Evolutionary conservation across 2,329 filamentous ascomycete genomes (phyloP), one percentile per base, ranked within the genome.

Genomic region (Rasamsonia emersonii): DNA sequence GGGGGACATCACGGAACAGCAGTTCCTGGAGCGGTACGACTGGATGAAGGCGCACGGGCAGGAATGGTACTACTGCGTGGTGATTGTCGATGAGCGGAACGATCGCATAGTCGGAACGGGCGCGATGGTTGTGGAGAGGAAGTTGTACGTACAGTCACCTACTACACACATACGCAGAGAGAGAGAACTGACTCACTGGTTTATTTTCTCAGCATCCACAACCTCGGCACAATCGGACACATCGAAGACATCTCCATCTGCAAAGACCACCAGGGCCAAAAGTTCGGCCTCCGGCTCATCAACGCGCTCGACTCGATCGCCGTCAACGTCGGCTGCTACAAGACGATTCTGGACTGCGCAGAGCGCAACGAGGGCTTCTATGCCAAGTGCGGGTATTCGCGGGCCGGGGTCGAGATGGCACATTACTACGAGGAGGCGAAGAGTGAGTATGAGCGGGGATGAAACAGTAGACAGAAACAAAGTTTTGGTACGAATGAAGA

Each of bases 61-160:
- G 23, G 35, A 30, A 15, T 37, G 35, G 35, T 37, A 37, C 20
- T 37, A 37, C 27, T 37, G 35, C 17, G 30, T 37, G 9, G 35
- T 33, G 9, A 37, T 37, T 17, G 30, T 33, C 20, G 32, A 37
- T 13, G 21, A 28, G 9, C 25, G 18, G 2, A 29, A 33, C 20
- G 11, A 23, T 23, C 35, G 35, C 23, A 27, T 37, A 20, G 20
- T 37, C 16, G 35, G 35, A 5, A 37, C 35, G 9, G 35, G 35
- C 4, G 21, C 30, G 3, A 26, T 37, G 20, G 30, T 37, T 9
- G 26, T 33, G 9, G 35, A 37, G 18, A 37, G 18, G 9, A 37
- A 37, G 33, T 37, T 37, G 35, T 37, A n/a, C 9, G 35, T 30
- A n/a, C n/a, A n/a, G n/a, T n/a, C n/a, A n/a, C n/a, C n/a, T n/a